These are phyloP conservation scores for Dalbergia cultrata DNA, from an alignment of 306 rosid species.

Conservation along the genomic window DNA sequence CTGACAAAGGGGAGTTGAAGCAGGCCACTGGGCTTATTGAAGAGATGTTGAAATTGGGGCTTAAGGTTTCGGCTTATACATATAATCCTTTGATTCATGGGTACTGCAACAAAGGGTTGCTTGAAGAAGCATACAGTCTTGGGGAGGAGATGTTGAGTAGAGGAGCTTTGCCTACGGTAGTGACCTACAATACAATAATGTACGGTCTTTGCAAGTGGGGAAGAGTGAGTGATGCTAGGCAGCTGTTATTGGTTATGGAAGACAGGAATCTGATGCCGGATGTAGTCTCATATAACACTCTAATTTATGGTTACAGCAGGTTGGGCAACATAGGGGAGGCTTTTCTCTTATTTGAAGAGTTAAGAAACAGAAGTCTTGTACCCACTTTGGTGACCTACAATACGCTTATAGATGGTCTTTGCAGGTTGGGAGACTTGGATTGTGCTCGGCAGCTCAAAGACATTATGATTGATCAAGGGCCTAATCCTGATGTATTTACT, in stretches of 20 bases:
- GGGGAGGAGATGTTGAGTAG: constrained; percentile 64
- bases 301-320: constrained; percentile 71
- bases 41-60: constrained; percentile 65
- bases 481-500: constrained; percentile 72
- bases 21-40: constrained; percentile 62
- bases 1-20: constrained; percentile 63
- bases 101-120: constrained; percentile 61
- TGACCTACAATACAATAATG: constrained; percentile 72
- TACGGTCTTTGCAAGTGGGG: constrained; percentile 72
- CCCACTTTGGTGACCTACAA: constrained; percentile 77
- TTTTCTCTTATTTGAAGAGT: constrained; percentile 67
- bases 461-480: constrained; percentile 67
- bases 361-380: constrained; percentile 49
- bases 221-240: constrained; percentile 67
- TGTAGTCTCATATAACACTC: constrained; percentile 69
- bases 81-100: constrained; percentile 72
- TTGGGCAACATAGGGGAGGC: constrained; percentile 65
- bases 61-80: constrained; percentile 65
- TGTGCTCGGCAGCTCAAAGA: constrained; percentile 63
- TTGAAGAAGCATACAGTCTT: constrained; percentile 60
- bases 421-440: constrained; percentile 76
- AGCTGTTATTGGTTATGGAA: constrained; percentile 55
- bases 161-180: constrained; percentile 62
- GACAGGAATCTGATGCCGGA: constrained; percentile 65
- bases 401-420: constrained; percentile 76